Percentiles rank a stretch among this genome's conserved stretches.
Evolutionary conservation across 1,139 yeast genomes (phyloP).

Genomic region (Kazachstania sp.): DNA sequence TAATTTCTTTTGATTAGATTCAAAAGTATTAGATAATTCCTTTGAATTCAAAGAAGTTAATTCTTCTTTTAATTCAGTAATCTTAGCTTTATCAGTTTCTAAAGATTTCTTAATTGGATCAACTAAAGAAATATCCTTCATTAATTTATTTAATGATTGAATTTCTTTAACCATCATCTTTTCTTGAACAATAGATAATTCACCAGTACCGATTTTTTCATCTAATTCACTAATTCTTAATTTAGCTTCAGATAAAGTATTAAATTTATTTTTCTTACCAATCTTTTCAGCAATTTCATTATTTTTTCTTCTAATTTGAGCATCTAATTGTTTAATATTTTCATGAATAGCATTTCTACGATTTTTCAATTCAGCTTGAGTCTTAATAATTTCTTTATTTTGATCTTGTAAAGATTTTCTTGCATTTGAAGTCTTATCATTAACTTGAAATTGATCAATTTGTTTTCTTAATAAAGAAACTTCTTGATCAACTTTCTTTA

Average conservation of each 20-base stretch:
- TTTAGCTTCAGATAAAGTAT: constrained; percentile 72
- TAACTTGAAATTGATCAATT: constrained; percentile 35
- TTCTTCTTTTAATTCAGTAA: constrained; percentile 65
- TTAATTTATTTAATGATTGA: constrained; percentile 70
- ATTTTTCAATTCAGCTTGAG: constrained; percentile 62
- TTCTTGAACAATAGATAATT: constrained; percentile 84
- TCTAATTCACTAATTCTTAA: constrained; percentile 63
- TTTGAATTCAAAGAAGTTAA: constrained; percentile 56
- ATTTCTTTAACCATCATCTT: constrained; percentile 79
- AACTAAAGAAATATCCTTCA: constrained; percentile 68
- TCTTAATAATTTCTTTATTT: constrained; percentile 54
- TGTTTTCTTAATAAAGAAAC: constrained; percentile 29
- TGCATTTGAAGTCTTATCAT: constrained; percentile 37
- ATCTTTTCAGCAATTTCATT: constrained; percentile 51
- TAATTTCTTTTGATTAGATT: constrained; percentile 49
- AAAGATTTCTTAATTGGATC: constrained; percentile 71
- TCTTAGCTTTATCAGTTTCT: constrained; percentile 72
- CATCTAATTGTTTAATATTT: constrained; percentile 66
- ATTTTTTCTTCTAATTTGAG: constrained; percentile 65
- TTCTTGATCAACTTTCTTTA: constrained; percentile 57
- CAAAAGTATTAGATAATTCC: constrained; percentile 45
- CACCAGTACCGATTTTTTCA: constrained; percentile 67
- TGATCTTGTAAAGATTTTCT: constrained; percentile 59
- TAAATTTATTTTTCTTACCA: constrained; percentile 45
- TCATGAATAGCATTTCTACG: constrained; percentile 63